phyloP scores from a whole-genome alignment of 371 early-diverging fungal species.

The Apophysomyces ossiformis region DNA sequence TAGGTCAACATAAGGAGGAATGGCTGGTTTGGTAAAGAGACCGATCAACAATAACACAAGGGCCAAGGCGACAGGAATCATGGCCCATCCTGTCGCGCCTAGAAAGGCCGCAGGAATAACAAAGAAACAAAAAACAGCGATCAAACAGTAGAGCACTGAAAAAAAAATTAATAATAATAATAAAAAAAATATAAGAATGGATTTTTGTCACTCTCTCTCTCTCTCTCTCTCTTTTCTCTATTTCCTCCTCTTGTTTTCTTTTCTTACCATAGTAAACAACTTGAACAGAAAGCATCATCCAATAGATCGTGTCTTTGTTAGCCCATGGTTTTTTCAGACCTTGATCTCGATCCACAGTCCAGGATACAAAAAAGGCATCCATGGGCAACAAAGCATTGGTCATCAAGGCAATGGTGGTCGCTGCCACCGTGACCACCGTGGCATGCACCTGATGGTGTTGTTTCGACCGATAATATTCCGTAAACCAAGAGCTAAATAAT shows the following conservation, averaged over 20 bases:
- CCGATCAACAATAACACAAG: constrained; percentile 41
- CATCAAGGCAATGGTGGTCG: constrained; percentile 31
- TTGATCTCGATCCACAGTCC: constrained; percentile 53
- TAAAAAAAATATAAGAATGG: not conserved
- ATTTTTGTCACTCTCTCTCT: not conserved
- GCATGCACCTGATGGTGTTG: not conserved
- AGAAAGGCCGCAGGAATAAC: constrained; percentile 56
- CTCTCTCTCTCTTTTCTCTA: not conserved
- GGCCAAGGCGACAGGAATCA: constrained; percentile 32
- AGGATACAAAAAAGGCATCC: constrained; percentile 66
- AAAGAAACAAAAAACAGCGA: constrained; percentile 46
- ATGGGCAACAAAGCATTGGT: constrained; percentile 58
- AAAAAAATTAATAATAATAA: too few species aligned
- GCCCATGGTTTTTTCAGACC: constrained; percentile 67
- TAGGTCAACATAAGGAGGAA: constrained; percentile 38
- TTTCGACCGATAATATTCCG: not conserved
- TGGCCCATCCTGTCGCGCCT: constrained; percentile 40
- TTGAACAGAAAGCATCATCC: constrained; percentile 43
- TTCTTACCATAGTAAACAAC: constrained; percentile 57
- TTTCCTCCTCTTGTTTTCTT: too few species aligned
- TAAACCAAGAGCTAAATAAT: not conserved
- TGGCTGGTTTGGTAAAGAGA: constrained; percentile 38
- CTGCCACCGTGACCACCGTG: not conserved
- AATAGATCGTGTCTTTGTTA: constrained; percentile 49
- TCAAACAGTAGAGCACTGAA: constrained; percentile 46